Percentiles rank a stretch among this genome's conserved stretches.
These are phyloP conservation scores for Fusarium chuoi DNA, from an alignment of 2,329 filamentous ascomycete species.

Conservation along the genomic window DNA sequence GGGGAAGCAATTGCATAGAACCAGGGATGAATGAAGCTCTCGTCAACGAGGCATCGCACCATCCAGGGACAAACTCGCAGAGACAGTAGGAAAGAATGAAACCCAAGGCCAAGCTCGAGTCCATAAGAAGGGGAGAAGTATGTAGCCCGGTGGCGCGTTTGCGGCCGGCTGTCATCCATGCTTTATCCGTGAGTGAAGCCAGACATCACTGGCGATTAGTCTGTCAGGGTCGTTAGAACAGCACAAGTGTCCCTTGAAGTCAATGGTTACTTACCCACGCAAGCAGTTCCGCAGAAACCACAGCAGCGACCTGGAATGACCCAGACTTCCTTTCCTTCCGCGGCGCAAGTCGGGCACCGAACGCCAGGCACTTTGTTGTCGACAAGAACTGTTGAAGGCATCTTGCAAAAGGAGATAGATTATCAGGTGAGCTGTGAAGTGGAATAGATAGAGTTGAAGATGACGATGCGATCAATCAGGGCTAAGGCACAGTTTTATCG, in stretches of 20 bases:
- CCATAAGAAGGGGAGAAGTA: rapidly evolving
- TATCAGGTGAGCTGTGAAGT: too few species aligned
- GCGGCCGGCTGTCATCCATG: background rate
- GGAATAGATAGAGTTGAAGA: too few species aligned
- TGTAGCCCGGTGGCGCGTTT: rapidly evolving
- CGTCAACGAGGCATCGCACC: background rate
- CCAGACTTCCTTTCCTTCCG: background rate
- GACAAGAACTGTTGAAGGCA: background rate
- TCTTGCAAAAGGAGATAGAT: background rate
- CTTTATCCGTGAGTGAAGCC: background rate
- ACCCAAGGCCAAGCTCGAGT: background rate
- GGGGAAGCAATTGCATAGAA: background rate
- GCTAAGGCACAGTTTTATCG: background rate
- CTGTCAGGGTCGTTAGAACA: background rate
- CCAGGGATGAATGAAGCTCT: background rate
- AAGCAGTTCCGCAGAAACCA: background rate
- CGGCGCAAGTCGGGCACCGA: background rate
- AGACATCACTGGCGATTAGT: background rate
- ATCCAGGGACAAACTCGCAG: background rate
- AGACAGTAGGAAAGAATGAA: background rate
- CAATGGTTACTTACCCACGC: background rate
- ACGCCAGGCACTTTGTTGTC: background rate
- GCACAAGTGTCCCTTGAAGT: too few species aligned
- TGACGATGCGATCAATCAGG: rapidly evolving
- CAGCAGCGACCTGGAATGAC: background rate